These are phyloP conservation scores for Fusarium redolens DNA, from an alignment of 2,329 filamentous ascomycete species.

Conservation along the genomic window DNA sequence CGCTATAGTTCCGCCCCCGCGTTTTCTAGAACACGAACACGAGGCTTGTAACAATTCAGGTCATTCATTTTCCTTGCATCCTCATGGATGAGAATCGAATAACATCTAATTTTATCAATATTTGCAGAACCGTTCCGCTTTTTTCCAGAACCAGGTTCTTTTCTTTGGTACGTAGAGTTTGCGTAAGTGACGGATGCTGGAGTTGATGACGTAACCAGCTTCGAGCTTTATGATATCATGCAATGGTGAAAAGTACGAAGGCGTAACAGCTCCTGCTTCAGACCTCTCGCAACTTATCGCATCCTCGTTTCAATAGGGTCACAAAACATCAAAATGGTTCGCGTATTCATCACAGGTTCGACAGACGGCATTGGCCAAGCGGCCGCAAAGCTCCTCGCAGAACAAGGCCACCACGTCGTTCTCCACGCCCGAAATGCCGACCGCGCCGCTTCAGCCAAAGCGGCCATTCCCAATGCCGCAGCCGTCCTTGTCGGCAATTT, in stretches of 20 bases:
- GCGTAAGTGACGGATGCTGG: not conserved
- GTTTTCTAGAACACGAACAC: not conserved
- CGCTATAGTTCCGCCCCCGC: accelerated
- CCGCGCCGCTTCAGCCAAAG: constrained; percentile 25
- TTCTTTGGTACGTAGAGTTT: too few relatives aligned
- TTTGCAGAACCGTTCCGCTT: accelerated
- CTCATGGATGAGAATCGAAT: accelerated
- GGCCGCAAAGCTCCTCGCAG: constrained; percentile 26
- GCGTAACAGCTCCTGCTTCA: too few relatives aligned
- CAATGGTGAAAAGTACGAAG: not conserved
- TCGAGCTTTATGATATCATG: constrained; percentile 15
- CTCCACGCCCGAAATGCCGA: constrained; percentile 36
- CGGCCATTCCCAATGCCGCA: constrained; percentile 24
- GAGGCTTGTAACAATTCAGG: not conserved
- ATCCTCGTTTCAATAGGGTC: accelerated
- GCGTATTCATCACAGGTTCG: constrained; percentile 39
- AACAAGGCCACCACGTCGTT: constrained; percentile 35
- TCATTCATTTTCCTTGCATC: not conserved
- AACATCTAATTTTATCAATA: not conserved
- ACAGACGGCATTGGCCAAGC: constrained; percentile 37
- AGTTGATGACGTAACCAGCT: constrained; percentile 13
- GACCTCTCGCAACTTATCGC: not conserved
- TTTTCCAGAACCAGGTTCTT: too few relatives aligned
- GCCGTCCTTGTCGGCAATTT: constrained; percentile 24
- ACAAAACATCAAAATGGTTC: constrained; percentile 11